These are phyloP conservation scores for Rhynchosporium graminicola DNA, from an alignment of 2,329 filamentous ascomycete genomes.

Conservation along the genomic window DNA sequence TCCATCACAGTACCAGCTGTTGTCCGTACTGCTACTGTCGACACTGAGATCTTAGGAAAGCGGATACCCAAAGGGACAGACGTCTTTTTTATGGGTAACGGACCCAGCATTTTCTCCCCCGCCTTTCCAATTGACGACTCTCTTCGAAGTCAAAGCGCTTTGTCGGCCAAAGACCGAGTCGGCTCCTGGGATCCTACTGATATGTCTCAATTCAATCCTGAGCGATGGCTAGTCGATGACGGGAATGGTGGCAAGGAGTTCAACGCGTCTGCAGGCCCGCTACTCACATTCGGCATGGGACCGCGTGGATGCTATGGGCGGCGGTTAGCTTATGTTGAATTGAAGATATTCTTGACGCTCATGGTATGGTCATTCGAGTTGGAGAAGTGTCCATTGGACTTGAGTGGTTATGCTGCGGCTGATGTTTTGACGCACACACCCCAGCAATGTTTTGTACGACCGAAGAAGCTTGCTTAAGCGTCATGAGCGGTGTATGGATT, in stretches of 20 bases:
- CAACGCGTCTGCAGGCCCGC: constrained; percentile 42
- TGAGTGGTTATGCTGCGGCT: constrained; percentile 13
- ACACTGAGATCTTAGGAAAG: constrained; percentile 41
- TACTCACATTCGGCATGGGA: constrained; percentile 43
- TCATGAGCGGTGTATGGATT: background rate
- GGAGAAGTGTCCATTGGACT: constrained; percentile 14
- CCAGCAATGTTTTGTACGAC: constrained; percentile 20
- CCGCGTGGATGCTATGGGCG: constrained; percentile 45
- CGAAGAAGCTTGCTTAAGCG: constrained; percentile 7
- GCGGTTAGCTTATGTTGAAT: constrained; percentile 42
- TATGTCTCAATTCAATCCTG: constrained; percentile 41
- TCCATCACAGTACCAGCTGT: constrained; percentile 39
- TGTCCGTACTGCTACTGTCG: constrained; percentile 38
- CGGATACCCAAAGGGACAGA: constrained; percentile 43
- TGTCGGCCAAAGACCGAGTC: constrained; percentile 24
- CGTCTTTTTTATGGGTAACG: constrained; percentile 36
- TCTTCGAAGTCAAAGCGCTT: constrained; percentile 3
- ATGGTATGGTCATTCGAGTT: constrained; percentile 25
- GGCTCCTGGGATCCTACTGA: constrained; percentile 37
- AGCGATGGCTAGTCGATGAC: constrained; percentile 40
- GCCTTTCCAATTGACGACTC: constrained; percentile 37
- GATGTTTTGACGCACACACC: constrained; percentile 19
- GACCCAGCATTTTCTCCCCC: constrained; percentile 29
- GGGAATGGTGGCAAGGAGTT: constrained; percentile 33
- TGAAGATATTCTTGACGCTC: constrained; percentile 32